phyloP scores from a whole-genome alignment of 805 yeast genomes.

The Saccharomycopsis capsularis region DNA sequence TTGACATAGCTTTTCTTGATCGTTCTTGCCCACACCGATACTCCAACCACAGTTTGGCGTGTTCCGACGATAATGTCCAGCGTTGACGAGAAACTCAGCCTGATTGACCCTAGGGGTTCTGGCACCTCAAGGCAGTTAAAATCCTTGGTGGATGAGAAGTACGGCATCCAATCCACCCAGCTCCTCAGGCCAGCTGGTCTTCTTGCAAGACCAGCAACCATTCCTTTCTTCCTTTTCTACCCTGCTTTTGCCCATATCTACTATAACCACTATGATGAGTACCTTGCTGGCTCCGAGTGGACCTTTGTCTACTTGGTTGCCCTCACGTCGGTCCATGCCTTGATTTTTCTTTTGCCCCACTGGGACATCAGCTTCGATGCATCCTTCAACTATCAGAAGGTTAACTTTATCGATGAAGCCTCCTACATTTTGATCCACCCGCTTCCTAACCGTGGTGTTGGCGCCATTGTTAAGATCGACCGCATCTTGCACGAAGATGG shows the following conservation, averaged over 20 bases:
- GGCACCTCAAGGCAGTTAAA: no score
- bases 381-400: constrained; percentile 58
- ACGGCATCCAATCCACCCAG: constrained; percentile 19
- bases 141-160: constrained; percentile 7
- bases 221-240: constrained; percentile 16
- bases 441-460: constrained; percentile 77
- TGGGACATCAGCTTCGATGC: constrained; percentile 78
- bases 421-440: constrained; percentile 70
- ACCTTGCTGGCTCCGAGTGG: constrained; percentile 91
- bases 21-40: no score
- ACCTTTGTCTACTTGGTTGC: constrained; percentile 81
- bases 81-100: no score
- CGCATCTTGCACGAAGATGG: constrained; percentile 50
- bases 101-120: no score
- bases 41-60: no score
- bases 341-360: constrained; percentile 85
- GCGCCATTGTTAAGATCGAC: constrained; percentile 64
- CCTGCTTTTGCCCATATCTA: constrained; percentile 19
- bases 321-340: constrained; percentile 61
- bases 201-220: constrained; percentile 11
- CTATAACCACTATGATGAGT: constrained; percentile 51
- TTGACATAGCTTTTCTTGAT: no score
- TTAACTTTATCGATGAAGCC: constrained; percentile 52
- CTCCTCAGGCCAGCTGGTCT: constrained; percentile 16
- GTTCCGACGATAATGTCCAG: no score